Conservation (phyloP, 257 asterid genomes). For the Avicennia marina region DNA sequence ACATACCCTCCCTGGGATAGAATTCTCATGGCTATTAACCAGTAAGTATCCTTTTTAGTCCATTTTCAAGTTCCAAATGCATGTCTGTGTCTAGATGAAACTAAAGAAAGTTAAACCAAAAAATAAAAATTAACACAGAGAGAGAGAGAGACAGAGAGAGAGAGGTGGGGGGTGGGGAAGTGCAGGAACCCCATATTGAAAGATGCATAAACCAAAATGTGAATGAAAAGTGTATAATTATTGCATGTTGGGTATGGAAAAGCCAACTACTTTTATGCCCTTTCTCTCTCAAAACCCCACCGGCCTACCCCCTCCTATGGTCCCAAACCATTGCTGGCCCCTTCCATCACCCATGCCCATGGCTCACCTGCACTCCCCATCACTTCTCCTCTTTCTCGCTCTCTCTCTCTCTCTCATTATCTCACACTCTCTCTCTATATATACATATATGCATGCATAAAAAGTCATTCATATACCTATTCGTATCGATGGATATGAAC, state of each 20-base stretch:
- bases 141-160: neutral
- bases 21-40: too few species aligned
- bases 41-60: too few species aligned
- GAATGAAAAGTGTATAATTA: constrained; percentile 26
- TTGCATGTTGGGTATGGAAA: constrained; percentile 15
- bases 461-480: too few species aligned
- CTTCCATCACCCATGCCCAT: constrained; percentile 34
- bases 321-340: constrained; percentile 32
- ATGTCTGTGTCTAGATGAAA: too few species aligned
- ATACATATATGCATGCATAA: too few species aligned
- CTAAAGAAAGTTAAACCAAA: too few species aligned
- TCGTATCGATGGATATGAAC: too few species aligned
- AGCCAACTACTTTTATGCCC: neutral
- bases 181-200: neutral
- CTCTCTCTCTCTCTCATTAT: constrained; percentile 15
- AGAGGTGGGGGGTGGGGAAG: too few species aligned
- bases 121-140: neutral
- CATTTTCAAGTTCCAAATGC: too few species aligned
- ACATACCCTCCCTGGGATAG: too few species aligned
- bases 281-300: constrained; percentile 19
- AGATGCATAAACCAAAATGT: constrained; percentile 22
- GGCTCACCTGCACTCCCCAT: constrained; percentile 43
- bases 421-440: too few species aligned
- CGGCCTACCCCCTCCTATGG: constrained; percentile 33
- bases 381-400: too few species aligned